Evolutionary conservation across 2,329 filamentous ascomycete genomes (phyloP).

Genomic region (Coniochaeta hoffmannii): DNA sequence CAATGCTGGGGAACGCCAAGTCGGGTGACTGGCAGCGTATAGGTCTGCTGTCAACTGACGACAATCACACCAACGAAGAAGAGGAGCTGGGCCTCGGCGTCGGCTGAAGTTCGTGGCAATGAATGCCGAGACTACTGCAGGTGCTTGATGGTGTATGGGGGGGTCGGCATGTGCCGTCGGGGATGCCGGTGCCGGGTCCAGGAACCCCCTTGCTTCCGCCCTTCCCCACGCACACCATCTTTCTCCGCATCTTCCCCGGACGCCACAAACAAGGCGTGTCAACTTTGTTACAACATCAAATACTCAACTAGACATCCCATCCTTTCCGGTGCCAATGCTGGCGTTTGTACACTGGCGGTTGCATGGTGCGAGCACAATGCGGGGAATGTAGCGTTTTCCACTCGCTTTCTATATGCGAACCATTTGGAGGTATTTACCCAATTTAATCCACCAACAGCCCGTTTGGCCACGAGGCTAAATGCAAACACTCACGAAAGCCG

Average conservation of each 20-base stretch:
- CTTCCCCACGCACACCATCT: not conserved
- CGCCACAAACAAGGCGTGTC: not conserved
- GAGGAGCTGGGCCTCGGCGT: constrained; percentile 22
- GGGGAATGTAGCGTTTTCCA: not conserved
- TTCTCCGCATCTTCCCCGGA: not conserved
- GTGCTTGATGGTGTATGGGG: not conserved
- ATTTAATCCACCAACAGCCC: not conserved
- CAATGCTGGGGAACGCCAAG: constrained; percentile 18
- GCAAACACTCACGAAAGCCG: not conserved
- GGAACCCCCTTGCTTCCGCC: not conserved
- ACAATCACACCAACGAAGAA: constrained; percentile 28
- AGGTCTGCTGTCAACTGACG: constrained; percentile 28
- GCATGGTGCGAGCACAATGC: not conserved
- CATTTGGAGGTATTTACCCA: not conserved
- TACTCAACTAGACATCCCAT: not conserved
- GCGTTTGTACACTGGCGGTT: not conserved
- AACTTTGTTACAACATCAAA: not conserved
- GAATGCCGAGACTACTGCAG: not conserved
- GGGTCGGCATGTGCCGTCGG: not conserved
- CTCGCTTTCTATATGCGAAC: not conserved
- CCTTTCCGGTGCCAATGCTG: not conserved
- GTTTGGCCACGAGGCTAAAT: constrained; percentile 2
- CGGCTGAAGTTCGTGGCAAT: constrained; percentile 2
- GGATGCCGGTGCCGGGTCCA: not conserved
- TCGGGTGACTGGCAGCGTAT: constrained; percentile 16